These are phyloP conservation scores for Sclerospora graminicola DNA, from an alignment of 352 stramenopile species.

Conservation along the genomic window DNA sequence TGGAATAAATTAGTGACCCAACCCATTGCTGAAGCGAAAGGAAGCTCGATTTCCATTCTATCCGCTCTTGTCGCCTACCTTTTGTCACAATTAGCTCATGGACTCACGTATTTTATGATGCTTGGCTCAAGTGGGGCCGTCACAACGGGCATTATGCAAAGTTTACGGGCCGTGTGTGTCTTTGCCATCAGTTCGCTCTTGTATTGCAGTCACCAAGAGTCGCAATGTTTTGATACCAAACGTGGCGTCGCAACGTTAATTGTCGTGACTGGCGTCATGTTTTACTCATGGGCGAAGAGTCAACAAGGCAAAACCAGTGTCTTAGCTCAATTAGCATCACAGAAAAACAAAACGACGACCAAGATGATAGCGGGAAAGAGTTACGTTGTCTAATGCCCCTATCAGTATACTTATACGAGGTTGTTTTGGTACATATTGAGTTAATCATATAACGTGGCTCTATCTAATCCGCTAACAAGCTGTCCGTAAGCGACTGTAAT, in stretches of 20 bases:
- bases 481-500: too few species aligned
- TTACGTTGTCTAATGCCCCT: slow-evolving; percentile 38
- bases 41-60: slow-evolving; percentile 50
- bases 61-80: slow-evolving; percentile 57
- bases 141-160: slow-evolving; percentile 84
- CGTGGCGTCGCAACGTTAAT: slow-evolving; percentile 72
- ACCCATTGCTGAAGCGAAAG: slow-evolving; percentile 64
- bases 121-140: slow-evolving; percentile 70
- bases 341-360: slow-evolving; percentile 12
- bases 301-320: slow-evolving; percentile 28
- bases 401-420: too few species aligned
- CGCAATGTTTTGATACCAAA: slow-evolving; percentile 80
- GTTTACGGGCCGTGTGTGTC: slow-evolving; percentile 75
- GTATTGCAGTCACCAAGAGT: slow-evolving; percentile 79
- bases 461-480: too few species aligned
- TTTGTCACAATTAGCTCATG: slow-evolving; percentile 71
- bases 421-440: too few species aligned
- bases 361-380: slow-evolving; percentile 61
- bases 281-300: slow-evolving; percentile 82
- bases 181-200: slow-evolving; percentile 76
- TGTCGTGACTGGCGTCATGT: slow-evolving; percentile 73
- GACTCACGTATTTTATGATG: slow-evolving; percentile 81
- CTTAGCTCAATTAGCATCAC: slow-evolving; percentile 11
- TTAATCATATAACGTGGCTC: too few species aligned
- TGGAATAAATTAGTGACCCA: slow-evolving; percentile 72